Evolutionary conservation across 2,329 filamentous ascomycete genomes (phyloP).

Genomic region (Hypoxylon sp.): DNA sequence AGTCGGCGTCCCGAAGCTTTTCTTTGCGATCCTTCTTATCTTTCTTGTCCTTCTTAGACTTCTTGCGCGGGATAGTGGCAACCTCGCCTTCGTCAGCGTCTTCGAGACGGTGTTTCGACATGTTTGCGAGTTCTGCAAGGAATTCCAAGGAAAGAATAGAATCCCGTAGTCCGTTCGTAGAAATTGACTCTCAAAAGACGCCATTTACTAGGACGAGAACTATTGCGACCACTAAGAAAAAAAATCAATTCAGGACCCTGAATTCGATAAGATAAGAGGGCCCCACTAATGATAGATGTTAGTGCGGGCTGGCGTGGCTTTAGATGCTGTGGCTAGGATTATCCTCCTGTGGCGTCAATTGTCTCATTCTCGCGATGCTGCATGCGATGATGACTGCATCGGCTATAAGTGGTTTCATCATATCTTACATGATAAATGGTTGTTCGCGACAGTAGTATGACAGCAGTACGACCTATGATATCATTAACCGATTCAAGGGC

Average conservation of each 20-base stretch:
- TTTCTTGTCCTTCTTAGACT: conserved; percentile 59
- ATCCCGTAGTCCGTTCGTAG: not conserved
- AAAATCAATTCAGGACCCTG: conserved; percentile 20
- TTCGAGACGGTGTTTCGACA: conserved; percentile 55
- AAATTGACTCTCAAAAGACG: conserved; percentile 2
- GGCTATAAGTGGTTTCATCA: not conserved
- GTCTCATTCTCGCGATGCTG: conserved; percentile 5
- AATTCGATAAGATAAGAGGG: conserved; percentile 35
- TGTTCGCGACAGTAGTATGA: not conserved
- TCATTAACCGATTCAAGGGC: not conserved
- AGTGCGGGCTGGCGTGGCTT: not conserved
- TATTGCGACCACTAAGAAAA: conserved; percentile 12
- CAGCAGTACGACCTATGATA: not conserved
- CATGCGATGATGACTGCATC: not conserved
- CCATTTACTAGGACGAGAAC: not conserved
- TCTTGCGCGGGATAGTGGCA: conserved; percentile 55
- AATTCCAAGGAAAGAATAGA: not conserved
- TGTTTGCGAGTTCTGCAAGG: conserved; percentile 29
- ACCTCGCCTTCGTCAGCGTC: conserved; percentile 52
- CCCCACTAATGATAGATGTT: conserved; percentile 8
- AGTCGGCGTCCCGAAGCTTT: conserved; percentile 48
- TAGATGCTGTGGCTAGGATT: not conserved
- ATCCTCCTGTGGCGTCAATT: conserved; percentile 10
- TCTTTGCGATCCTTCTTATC: conserved; percentile 53
- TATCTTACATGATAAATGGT: not conserved